Base-by-base conservation (phyloP, 2,329 filamentous ascomycete species). In the Incumbomyces lentus region DNA sequence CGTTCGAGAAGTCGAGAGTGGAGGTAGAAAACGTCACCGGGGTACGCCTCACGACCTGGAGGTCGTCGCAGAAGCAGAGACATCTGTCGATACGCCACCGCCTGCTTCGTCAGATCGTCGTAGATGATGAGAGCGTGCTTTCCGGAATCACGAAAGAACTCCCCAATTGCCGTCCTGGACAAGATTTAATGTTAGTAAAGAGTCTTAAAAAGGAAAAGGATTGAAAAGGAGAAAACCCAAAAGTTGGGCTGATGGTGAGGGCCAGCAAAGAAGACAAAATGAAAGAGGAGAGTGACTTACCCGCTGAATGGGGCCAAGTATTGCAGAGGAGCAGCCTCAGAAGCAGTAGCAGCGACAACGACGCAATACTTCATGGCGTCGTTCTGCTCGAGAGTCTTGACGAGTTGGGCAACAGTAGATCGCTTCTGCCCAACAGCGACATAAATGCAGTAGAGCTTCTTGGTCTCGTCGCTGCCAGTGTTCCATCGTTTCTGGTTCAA, bases 401-500 rank as follows among this genome's bases (percentile, higher is more conserved):
- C 92, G 63, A 98, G 83, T 80, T 98, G 92, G 59, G 92, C 92
- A 62, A 98, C 90, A 60, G 92, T 98, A 61, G 92, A 96, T 71
- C 92, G 88, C 83, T 98, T 98, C 82, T 98, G 92, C 65, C 92
- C 92, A 62, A 98, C 82, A 65, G 92, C 92, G 64, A 96, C 92
- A 81, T 98, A 98, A 73, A 98, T 78, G 70, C 90, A 96, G 86
- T 95, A 98, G 50, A 98, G 87, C 82, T 98, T 98, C 84, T 95
- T 90, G 68, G 70, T 74, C 81, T 98, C 92, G 68, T 95, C 89
- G 70, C 66, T 76, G 67, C 71, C 64, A 68, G 72, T 76, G 82
- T 98, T 98, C 90, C 90, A 96, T 67, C 90, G 81, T 82, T 92
- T 93, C 80, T 98, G 92, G 84, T 98, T 98, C 55, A 98, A 83